Evolutionary conservation across 768 basidiomycete genomes (phyloP).

Genomic region (Plicaturopsis crispa): DNA sequence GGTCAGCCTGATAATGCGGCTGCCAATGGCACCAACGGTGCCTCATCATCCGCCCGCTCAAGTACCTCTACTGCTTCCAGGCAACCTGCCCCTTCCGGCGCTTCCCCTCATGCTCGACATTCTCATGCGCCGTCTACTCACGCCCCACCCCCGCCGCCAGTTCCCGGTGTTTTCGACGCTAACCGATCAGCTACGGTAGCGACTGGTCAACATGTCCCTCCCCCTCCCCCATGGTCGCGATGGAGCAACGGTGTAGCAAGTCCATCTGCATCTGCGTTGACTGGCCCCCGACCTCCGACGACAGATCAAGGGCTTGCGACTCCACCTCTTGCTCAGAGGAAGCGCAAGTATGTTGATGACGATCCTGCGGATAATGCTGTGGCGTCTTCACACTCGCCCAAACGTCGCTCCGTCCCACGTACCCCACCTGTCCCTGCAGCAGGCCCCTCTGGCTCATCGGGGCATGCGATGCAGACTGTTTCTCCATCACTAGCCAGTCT

Average conservation of each 20-base stretch:
- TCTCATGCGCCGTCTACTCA: conserved; percentile 26
- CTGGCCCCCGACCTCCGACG: no score
- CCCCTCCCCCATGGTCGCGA: conserved; percentile 29
- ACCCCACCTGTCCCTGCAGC: no score
- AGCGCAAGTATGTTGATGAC: conserved; percentile 26
- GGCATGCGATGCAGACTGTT: no score
- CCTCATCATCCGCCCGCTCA: conserved; percentile 6
- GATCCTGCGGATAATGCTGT: conserved; percentile 8
- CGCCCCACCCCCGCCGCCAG: conserved; percentile 30
- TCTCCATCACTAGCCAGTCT: no score
- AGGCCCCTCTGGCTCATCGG: no score
- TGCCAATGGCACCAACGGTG: conserved; percentile 9
- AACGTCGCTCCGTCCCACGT: no score
- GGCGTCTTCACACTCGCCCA: conserved; percentile 3
- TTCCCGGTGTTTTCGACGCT: conserved; percentile 10
- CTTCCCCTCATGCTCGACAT: conserved; percentile 23
- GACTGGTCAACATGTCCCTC: conserved; percentile 20
- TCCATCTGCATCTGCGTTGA: conserved; percentile 14
- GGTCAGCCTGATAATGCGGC: conserved; percentile 38
- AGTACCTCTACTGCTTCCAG: conserved; percentile 12
- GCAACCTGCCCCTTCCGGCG: conserved; percentile 33
- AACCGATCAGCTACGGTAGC: not conserved
- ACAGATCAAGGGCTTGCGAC: conserved; percentile 5
- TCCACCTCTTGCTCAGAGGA: conserved; percentile 16
- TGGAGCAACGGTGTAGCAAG: conserved; percentile 22